These are phyloP conservation scores for Lavandula angustifolia DNA, from an alignment of 257 asterid species.

Conservation along the genomic window DNA sequence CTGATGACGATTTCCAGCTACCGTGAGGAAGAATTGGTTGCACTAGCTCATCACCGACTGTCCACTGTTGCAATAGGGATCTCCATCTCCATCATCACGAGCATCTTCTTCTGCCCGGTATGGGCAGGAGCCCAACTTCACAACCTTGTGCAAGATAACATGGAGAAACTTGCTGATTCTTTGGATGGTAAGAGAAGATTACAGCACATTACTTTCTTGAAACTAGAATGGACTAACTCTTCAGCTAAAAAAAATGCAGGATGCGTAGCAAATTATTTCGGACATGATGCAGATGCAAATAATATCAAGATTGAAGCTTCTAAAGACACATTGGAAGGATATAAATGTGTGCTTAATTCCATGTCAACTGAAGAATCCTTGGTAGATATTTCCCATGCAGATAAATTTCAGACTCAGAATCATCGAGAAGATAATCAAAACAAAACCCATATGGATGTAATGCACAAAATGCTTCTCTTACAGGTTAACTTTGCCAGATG, in stretches of 20 bases:
- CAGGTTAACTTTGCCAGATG: constrained; percentile 62
- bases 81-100: constrained; percentile 55
- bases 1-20: constrained; percentile 69
- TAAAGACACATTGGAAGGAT: constrained; percentile 38
- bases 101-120: constrained; percentile 58
- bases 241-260: constrained; percentile 34
- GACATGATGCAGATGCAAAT: constrained; percentile 25
- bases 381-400: constrained; percentile 36
- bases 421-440: not conserved
- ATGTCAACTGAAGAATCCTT: constrained; percentile 62
- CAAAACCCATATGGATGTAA: not conserved
- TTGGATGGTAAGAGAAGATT: constrained; percentile 51
- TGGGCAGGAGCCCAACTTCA: constrained; percentile 83
- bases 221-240: not conserved
- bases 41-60: constrained; percentile 59
- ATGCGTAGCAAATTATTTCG: constrained; percentile 45
- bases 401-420: not conserved
- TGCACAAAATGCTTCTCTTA: not conserved
- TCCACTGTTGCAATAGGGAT: constrained; percentile 66
- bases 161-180: constrained; percentile 69
- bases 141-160: constrained; percentile 50
- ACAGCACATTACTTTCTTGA: not conserved
- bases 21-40: constrained; percentile 59
- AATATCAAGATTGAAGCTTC: constrained; percentile 36
- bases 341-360: constrained; percentile 53